These are phyloP conservation scores for Boechera retrofracta DNA, from an alignment of 345 rosid species.

Conservation along the genomic window DNA sequence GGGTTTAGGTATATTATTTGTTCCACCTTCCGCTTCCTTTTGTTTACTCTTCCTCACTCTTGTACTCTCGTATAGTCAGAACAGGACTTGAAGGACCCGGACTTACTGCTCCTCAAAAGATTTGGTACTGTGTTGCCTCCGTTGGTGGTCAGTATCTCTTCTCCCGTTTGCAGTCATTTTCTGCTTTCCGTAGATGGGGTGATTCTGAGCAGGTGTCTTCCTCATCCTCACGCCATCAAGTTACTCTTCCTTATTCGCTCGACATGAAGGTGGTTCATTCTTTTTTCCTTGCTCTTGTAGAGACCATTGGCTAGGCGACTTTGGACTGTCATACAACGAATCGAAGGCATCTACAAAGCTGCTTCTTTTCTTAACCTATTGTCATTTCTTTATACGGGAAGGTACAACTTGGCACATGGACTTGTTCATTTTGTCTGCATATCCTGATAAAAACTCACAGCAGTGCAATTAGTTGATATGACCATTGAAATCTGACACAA, in stretches of 20 bases:
- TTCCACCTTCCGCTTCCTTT: neutral
- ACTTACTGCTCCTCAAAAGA: constrained; percentile 79
- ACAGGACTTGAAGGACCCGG: constrained; percentile 98
- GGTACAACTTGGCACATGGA: constrained; percentile 49
- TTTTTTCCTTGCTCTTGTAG: constrained; percentile 48
- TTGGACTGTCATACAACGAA: constrained; percentile 76
- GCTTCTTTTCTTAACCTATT: constrained; percentile 89
- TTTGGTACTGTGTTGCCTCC: constrained; percentile 87
- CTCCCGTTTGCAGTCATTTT: constrained; percentile 89
- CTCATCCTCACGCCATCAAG: neutral
- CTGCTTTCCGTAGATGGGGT: constrained; percentile 99
- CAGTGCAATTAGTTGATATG: neutral
- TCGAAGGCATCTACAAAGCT: constrained; percentile 91
- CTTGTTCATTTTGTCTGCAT: neutral
- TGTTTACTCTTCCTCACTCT: constrained; percentile 10
- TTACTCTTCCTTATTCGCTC: constrained; percentile 6
- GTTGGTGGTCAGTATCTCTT: constrained; percentile 97
- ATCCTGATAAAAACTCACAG: constrained; percentile 5
- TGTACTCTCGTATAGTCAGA: constrained; percentile 60
- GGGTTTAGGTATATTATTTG: constrained; percentile 59
- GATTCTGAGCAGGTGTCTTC: constrained; percentile 83
- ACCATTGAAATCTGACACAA: neutral
- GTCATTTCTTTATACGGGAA: constrained; percentile 88
- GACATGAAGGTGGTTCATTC: constrained; percentile 1
- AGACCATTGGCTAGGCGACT: constrained; percentile 83